phyloP scores from a whole-genome alignment of 1,284 basidiomycete species.

The Ganoderma multipileum region DNA sequence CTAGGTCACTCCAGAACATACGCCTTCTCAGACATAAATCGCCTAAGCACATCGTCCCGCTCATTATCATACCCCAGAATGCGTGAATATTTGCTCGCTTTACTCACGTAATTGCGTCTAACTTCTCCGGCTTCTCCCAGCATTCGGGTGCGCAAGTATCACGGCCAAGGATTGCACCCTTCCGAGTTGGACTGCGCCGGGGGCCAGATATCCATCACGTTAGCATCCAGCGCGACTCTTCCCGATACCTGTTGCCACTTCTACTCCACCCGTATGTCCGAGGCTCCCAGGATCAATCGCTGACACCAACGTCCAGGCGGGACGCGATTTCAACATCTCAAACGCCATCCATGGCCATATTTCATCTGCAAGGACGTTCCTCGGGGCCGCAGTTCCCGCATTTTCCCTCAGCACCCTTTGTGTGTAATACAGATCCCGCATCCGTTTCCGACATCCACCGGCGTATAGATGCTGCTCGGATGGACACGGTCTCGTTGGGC shows the following conservation, averaged over 20 bases:
- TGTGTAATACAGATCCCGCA: background rate
- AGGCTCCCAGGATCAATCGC: conserved; percentile 3
- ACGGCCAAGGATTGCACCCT: background rate
- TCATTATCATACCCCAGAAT: background rate
- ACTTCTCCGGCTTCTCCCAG: background rate
- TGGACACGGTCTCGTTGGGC: background rate
- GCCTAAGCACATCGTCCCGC: background rate
- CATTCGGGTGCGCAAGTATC: background rate
- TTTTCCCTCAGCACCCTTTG: background rate
- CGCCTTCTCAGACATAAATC: background rate
- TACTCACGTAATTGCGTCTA: background rate
- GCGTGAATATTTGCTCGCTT: background rate
- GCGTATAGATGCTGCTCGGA: background rate
- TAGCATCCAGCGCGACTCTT: background rate
- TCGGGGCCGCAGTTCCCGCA: conserved; percentile 1
- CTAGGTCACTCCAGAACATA: background rate
- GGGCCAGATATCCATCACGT: background rate
- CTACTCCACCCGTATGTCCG: conserved; percentile 1
- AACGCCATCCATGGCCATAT: background rate
- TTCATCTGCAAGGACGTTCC: background rate
- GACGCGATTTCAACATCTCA: background rate
- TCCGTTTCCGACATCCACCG: background rate
- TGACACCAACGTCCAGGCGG: background rate
- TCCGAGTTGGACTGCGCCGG: background rate
- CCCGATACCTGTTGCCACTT: background rate